Evolutionary conservation across 371 early-diverging fungal species (phyloP), one percentile per base, ranked within the genome.

Genomic region (Nosema muscidifuracis): DNA sequence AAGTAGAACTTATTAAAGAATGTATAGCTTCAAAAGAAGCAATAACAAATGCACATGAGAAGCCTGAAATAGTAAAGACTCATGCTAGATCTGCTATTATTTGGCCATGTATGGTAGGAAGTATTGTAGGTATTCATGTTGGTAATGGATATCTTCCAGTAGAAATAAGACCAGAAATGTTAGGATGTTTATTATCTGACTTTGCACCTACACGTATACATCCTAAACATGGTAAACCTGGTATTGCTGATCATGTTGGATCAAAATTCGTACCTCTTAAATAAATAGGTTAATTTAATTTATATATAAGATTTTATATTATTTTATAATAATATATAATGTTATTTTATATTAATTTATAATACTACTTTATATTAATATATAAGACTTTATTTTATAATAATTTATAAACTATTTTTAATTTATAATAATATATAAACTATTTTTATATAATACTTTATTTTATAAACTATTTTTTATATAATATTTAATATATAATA

Each of bases 91-190:
- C 91, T 88, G 95, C 97, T 94, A 91, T 96, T 83, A 89, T 99
- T 77, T 91, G 97, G 72, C 99, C 99, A 76, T 93, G 92, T 86
- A 94, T 98, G 95, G 91, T 98, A 77, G 99, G 99, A 69, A 91
- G 91, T 65, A 84, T 93, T 67, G 87, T 96, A 81, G 99, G 94
- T 82, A 87, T 99, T 79, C 93, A 99, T 91, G 93, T 94, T 88
- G 99, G 99, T 83, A 97, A 95, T 90, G 89, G 88, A 81, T 97
- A 94, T 88, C 93, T 92, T 89, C 94, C 94, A 86, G 89, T 99
- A 82, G 99, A 97, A 87, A 90, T 99, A 87, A 94, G 91, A 88
- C 92, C 96, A 78, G 99, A 98, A 85, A 98, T 98, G 99, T 87
- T 95, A 84, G 99, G 97, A 74, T 92, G 90, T 89, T 92, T 92